phyloP scores from a whole-genome alignment of 352 stramenopile species.

The Labyrinthula sp. region DNA sequence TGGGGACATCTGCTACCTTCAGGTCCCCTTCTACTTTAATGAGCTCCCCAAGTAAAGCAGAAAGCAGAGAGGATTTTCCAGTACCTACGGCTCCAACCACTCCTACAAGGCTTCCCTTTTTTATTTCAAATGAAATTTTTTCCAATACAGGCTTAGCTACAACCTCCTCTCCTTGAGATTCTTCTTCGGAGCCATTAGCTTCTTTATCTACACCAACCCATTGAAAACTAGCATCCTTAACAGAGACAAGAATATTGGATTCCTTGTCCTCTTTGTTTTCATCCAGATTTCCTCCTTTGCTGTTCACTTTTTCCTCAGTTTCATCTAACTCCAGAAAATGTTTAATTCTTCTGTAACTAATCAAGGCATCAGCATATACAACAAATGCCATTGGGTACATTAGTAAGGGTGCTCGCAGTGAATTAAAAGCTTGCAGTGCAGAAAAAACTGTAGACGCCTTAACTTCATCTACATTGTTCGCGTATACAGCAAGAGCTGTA shows the following conservation, averaged over 20 bases:
- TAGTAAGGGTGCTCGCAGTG: conserved; percentile 17
- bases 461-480: neutral
- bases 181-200: too few relatives aligned
- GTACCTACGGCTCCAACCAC: conserved; percentile 41
- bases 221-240: conserved; percentile 1
- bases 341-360: conserved; percentile 1
- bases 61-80: conserved; percentile 43
- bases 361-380: neutral
- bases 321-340: conserved; percentile 11
- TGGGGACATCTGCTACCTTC: neutral
- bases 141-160: neutral
- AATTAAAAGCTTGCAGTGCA: conserved; percentile 2
- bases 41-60: conserved; percentile 40
- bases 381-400: conserved; percentile 1
- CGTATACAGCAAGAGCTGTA: conserved; percentile 5
- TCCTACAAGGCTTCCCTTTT: conserved; percentile 14
- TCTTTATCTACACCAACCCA: neutral
- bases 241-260: neutral
- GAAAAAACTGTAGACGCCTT: conserved; percentile 12
- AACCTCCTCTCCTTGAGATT: too few relatives aligned
- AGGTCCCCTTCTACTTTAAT: neutral
- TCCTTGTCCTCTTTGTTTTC: too few relatives aligned
- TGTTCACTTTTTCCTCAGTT: neutral
- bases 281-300: too few relatives aligned
- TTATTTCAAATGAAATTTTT: neutral